These are phyloP conservation scores for Lipomyces yamadae DNA, from an alignment of 805 yeast species.

Conservation along the genomic window DNA sequence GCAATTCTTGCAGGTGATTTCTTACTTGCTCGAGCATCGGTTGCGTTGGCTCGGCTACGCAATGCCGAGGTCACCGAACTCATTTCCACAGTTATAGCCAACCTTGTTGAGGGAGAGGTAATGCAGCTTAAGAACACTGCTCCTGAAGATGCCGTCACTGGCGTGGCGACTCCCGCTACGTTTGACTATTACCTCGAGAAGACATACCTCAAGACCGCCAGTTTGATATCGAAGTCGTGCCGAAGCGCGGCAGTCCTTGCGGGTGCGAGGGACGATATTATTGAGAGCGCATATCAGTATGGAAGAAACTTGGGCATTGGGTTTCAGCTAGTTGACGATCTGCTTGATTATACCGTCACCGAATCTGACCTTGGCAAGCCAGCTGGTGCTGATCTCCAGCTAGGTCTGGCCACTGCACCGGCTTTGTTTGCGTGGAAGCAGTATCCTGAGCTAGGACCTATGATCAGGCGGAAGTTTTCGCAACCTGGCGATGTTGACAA, in stretches of 20 bases:
- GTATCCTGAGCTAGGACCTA: constrained; percentile 79
- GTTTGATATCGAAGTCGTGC: constrained; percentile 90
- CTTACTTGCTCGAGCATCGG: constrained; percentile 92
- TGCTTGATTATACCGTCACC: constrained; percentile 91
- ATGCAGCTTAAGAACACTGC: constrained; percentile 98
- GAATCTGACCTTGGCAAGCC: constrained; percentile 90
- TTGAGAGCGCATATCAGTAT: constrained; percentile 85
- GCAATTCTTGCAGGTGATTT: constrained; percentile 97
- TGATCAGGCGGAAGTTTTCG: constrained; percentile 82
- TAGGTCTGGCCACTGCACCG: constrained; percentile 97
- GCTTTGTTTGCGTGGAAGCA: constrained; percentile 92
- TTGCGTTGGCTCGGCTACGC: constrained; percentile 87
- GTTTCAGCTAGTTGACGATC: constrained; percentile 94
- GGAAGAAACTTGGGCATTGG: constrained; percentile 94
- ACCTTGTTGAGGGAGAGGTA: constrained; percentile 96
- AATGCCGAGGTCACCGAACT: constrained; percentile 98
- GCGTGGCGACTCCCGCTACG: constrained; percentile 65
- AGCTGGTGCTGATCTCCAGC: constrained; percentile 88
- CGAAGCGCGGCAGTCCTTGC: constrained; percentile 92
- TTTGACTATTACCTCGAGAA: constrained; percentile 95
- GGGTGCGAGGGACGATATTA: constrained; percentile 74
- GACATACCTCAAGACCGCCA: constrained; percentile 93
- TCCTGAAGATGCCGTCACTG: constrained; percentile 52
- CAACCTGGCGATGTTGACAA: constrained; percentile 80
- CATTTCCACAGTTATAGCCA: constrained; percentile 94